phyloP scores from a whole-genome alignment of 2,329 filamentous ascomycete genomes.

The Beauveria caledonica region DNA sequence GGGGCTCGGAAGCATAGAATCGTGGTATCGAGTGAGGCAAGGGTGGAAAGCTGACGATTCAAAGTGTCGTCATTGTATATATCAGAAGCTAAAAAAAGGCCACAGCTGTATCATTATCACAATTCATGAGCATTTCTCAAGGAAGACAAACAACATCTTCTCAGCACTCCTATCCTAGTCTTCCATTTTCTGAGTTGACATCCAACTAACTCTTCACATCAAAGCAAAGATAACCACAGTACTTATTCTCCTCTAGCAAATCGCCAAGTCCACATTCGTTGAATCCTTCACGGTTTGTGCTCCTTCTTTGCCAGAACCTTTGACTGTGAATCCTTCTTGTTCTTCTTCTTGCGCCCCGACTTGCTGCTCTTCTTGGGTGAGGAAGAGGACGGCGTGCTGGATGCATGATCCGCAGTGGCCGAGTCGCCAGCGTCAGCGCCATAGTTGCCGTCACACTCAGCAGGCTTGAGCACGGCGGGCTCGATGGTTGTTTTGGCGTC shows the following conservation, averaged over 20 bases:
- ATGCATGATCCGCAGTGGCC: not conserved
- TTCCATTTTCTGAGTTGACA: not conserved
- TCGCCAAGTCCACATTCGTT: too few relatives aligned
- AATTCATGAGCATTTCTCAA: not conserved
- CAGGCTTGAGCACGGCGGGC: not conserved
- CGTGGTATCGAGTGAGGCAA: not conserved
- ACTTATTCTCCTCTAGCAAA: not conserved
- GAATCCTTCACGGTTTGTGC: not conserved
- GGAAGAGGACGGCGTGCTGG: not conserved
- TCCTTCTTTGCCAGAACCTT: not conserved
- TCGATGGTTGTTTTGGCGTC: not conserved
- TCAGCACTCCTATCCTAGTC: not conserved
- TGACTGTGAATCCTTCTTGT: not conserved
- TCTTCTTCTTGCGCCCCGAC: not conserved
- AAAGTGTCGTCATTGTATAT: conserved; percentile 7
- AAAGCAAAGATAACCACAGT: not conserved
- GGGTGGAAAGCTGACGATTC: not conserved
- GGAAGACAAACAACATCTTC: not conserved
- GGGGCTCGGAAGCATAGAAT: not conserved
- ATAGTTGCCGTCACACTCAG: not conserved
- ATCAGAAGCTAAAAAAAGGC: conserved; percentile 5
- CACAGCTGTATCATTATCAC: conserved; percentile 12
- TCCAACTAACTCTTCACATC: not conserved
- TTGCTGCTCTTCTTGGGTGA: conserved; percentile 8
- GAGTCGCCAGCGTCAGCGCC: not conserved